These are phyloP conservation scores for Myxozyma neotropica DNA, from an alignment of 805 yeast genomes.

Conservation along the genomic window DNA sequence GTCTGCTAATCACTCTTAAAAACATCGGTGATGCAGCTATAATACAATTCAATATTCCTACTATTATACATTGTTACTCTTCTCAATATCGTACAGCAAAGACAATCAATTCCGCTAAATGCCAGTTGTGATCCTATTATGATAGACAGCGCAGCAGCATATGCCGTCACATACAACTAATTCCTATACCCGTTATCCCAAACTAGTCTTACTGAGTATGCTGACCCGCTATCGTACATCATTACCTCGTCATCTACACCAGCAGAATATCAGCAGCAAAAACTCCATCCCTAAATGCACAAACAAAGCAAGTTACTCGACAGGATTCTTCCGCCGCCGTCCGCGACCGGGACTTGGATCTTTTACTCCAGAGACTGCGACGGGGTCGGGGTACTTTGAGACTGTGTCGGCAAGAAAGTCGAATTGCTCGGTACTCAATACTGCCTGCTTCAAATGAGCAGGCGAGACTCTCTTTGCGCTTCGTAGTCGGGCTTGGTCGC, in stretches of 20 bases:
- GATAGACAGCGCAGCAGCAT: not conserved
- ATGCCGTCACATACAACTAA: too few species aligned
- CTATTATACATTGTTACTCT: not conserved
- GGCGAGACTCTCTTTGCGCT: constrained; percentile 83
- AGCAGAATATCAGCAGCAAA: too few species aligned
- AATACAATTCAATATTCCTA: not conserved
- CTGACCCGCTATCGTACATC: not conserved
- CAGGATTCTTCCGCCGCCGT: constrained; percentile 22
- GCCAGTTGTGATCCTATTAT: not conserved
- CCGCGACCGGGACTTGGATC: constrained; percentile 25
- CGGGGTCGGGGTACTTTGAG: constrained; percentile 57
- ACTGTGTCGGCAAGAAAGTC: constrained; percentile 85
- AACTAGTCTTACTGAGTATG: too few species aligned
- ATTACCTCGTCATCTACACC: too few species aligned
- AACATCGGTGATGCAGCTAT: too few species aligned
- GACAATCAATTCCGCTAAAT: too few species aligned
- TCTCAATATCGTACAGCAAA: not conserved
- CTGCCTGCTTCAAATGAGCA: constrained; percentile 80
- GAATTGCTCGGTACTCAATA: constrained; percentile 82
- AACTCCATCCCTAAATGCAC: too few species aligned
- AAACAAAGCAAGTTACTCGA: constrained; percentile 6
- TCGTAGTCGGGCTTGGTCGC: constrained; percentile 69
- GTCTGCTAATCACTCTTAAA: too few species aligned
- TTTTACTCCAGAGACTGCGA: constrained; percentile 33
- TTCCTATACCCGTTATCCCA: not conserved